Conservation (phyloP, 345 rosid species). For the Salix caprea region DNA sequence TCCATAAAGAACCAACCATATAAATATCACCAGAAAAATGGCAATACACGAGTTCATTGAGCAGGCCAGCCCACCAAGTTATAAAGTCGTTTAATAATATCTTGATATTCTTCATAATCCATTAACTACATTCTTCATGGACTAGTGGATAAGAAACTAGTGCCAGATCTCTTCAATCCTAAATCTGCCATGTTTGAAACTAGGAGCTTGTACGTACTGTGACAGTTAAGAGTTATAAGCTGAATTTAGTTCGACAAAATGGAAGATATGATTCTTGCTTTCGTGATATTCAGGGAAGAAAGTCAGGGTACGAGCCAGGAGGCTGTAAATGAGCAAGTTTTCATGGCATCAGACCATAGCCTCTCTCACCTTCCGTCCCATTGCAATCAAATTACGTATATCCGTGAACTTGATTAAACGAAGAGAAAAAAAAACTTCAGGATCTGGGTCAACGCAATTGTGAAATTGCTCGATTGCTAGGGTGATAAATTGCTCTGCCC, state of each 20-base stretch:
- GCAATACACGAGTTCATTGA: not conserved
- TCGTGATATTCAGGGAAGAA: not conserved
- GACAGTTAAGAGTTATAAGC: not conserved
- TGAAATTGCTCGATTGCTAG: too few species aligned
- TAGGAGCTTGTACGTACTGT: not conserved
- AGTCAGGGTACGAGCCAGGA: not conserved
- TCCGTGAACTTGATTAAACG: too few species aligned
- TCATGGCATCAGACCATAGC: not conserved
- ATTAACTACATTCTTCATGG: not conserved
- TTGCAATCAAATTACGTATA: too few species aligned
- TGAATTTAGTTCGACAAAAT: not conserved
- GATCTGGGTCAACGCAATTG: too few species aligned
- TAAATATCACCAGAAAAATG: not conserved
- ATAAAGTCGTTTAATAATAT: not conserved
- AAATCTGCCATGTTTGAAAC: not conserved
- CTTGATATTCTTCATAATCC: not conserved
- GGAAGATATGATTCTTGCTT: not conserved
- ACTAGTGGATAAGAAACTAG: not conserved
- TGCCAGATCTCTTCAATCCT: not conserved
- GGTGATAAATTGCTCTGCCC: too few species aligned
- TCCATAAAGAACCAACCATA: not conserved
- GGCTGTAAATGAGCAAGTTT: not conserved
- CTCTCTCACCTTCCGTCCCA: not conserved
- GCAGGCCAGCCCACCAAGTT: not conserved
- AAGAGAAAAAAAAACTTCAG: too few species aligned